Evolutionary conservation across 306 rosid species (phyloP).

Genomic region (Glycyrrhiza uralensis): DNA sequence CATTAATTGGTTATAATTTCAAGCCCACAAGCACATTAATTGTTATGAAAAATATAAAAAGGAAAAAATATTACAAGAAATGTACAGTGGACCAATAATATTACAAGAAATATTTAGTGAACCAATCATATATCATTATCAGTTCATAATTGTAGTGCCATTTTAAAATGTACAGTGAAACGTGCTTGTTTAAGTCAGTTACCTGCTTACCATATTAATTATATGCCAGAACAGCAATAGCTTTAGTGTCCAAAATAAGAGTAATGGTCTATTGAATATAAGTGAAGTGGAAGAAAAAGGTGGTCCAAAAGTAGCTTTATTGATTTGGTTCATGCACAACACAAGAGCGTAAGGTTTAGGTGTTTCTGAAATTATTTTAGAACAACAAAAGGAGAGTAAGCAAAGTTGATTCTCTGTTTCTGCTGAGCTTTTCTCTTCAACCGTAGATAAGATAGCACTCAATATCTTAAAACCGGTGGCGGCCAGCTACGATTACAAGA

Average conservation of each 20-base stretch:
- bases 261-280: background rate
- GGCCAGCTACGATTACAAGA: background rate
- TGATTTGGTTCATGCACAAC: conserved; percentile 28
- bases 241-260: background rate
- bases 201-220: background rate
- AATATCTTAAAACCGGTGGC: background rate
- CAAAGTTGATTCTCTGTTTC: conserved; percentile 26
- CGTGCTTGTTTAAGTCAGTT: background rate
- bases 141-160: background rate
- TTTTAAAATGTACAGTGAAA: background rate
- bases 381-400: conserved; percentile 11
- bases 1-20: background rate
- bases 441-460: background rate
- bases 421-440: conserved; percentile 23
- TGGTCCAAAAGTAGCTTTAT: conserved; percentile 25
- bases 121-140: too few species aligned
- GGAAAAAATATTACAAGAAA: background rate
- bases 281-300: background rate
- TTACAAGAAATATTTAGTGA: too few species aligned
- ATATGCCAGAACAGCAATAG: background rate
- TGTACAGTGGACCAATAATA: too few species aligned
- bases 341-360: conserved; percentile 22
- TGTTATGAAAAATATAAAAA: too few species aligned
- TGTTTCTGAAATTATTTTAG: conserved; percentile 16
- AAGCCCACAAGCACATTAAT: too few species aligned